These are phyloP conservation scores for Hypoxylon crocopeplum DNA, from an alignment of 495 filamentous ascomycete species.

Conservation along the genomic window DNA sequence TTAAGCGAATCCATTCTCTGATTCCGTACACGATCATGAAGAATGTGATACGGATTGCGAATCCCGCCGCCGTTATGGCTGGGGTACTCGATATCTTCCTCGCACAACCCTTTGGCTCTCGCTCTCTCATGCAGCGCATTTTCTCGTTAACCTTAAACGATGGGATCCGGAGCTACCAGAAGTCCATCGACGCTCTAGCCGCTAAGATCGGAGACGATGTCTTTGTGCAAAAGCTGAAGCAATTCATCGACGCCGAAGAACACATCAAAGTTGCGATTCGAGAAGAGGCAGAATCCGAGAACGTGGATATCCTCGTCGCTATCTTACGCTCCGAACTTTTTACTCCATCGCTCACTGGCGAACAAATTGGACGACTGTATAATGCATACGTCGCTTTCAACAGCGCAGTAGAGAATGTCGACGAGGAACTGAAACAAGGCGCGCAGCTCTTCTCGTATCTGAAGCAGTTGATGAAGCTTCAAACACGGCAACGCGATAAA, in stretches of 20 bases:
- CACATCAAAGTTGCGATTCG: slow-evolving; percentile 74
- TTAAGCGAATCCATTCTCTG: slow-evolving; percentile 89
- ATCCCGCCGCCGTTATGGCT: slow-evolving; percentile 94
- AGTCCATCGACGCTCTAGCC: slow-evolving; percentile 77
- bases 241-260: slow-evolving; percentile 77
- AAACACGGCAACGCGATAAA: slow-evolving; percentile 92
- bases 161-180: slow-evolving; percentile 83
- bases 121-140: slow-evolving; percentile 89
- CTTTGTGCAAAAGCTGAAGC: slow-evolving; percentile 82
- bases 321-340: slow-evolving; percentile 80
- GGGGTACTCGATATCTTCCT: slow-evolving; percentile 92
- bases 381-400: slow-evolving; percentile 99
- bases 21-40: slow-evolving; percentile 93
- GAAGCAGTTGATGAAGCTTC: slow-evolving; percentile 93
- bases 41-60: slow-evolving; percentile 94
- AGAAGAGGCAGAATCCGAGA: slow-evolving; percentile 70
- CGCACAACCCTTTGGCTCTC: slow-evolving; percentile 89
- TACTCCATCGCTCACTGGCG: slow-evolving; percentile 67
- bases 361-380: slow-evolving; percentile 83
- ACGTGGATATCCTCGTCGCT: slow-evolving; percentile 81
- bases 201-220: slow-evolving; percentile 77
- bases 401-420: slow-evolving; percentile 88
- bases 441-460: slow-evolving; percentile 91
- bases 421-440: slow-evolving; percentile 84
- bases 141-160: slow-evolving; percentile 91